Percentiles rank a stretch among this genome's conserved stretches.
These are phyloP conservation scores for Globisporangium cederbergense DNA, from an alignment of 352 stramenopile species.

Conservation along the genomic window DNA sequence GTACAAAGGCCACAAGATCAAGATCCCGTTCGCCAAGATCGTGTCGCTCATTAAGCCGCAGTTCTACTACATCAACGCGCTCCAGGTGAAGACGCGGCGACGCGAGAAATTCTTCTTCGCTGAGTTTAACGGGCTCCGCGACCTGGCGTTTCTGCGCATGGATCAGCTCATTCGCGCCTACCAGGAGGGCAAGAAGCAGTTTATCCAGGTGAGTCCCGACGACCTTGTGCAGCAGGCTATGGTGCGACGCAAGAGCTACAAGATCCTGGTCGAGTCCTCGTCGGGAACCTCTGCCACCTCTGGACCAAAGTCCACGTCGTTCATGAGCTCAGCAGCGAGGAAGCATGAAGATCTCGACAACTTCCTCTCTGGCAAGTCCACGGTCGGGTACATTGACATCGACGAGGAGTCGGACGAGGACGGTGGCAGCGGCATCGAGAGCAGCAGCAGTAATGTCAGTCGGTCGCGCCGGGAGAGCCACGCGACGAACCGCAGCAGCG, in stretches of 20 bases:
- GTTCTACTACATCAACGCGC: slow-evolving; percentile 84
- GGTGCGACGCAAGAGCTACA: slow-evolving; percentile 57
- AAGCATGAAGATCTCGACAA: slow-evolving; percentile 10
- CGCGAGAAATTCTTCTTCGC: slow-evolving; percentile 71
- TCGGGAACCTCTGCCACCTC: background rate
- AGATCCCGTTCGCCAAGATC: slow-evolving; percentile 58
- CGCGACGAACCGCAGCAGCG: background rate
- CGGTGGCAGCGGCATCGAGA: background rate
- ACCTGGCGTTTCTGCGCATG: slow-evolving; percentile 65
- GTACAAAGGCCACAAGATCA: slow-evolving; percentile 45
- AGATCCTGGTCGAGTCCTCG: slow-evolving; percentile 33
- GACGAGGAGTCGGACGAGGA: slow-evolving; percentile 23
- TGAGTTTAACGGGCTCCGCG: slow-evolving; percentile 75
- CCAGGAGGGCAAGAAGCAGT: slow-evolving; percentile 38
- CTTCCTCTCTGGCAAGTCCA: slow-evolving; percentile 25
- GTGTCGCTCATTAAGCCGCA: slow-evolving; percentile 71
- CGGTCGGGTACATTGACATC: slow-evolving; percentile 45
- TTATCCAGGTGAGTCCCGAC: slow-evolving; percentile 28
- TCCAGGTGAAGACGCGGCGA: slow-evolving; percentile 67
- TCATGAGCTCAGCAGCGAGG: background rate
- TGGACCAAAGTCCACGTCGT: background rate
- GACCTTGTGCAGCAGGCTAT: slow-evolving; percentile 50
- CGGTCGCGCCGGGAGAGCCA: background rate
- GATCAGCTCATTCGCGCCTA: slow-evolving; percentile 71
- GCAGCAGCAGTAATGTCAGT: background rate